phyloP scores from a whole-genome alignment of 305 asterid genomes.

The Stenogyne calaminthoides region DNA sequence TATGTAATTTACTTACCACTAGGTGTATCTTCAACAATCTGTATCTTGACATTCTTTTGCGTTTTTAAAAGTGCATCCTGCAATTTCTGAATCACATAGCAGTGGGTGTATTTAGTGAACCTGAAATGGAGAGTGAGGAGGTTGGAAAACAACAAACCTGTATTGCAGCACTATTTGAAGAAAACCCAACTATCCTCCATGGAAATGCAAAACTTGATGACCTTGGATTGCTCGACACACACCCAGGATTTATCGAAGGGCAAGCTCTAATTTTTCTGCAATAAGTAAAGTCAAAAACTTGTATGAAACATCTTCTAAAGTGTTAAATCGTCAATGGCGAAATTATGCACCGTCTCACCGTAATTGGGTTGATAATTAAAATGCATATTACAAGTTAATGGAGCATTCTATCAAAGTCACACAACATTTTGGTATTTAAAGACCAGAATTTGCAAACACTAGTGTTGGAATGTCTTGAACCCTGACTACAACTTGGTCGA shows the following conservation, averaged over 20 bases:
- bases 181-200: slow-evolving; percentile 59
- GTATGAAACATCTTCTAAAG: too few relatives aligned
- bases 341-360: too few relatives aligned
- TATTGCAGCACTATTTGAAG: slow-evolving; percentile 53
- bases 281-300: too few relatives aligned
- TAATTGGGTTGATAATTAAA: too few relatives aligned
- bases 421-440: too few relatives aligned
- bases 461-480: too few relatives aligned
- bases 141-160: slow-evolving; percentile 35
- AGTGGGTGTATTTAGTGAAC: not conserved
- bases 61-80: slow-evolving; percentile 71
- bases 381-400: too few relatives aligned
- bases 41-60: slow-evolving; percentile 79
- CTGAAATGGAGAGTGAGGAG: not conserved
- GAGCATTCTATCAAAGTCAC: too few relatives aligned
- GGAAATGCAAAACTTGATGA: slow-evolving; percentile 82
- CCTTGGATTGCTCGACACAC: slow-evolving; percentile 77
- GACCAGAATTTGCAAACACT: too few relatives aligned
- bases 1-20: slow-evolving; percentile 39
- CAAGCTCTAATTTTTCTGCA: slow-evolving; percentile 85
- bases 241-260: slow-evolving; percentile 87
- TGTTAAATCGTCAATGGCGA: too few relatives aligned
- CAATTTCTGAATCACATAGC: slow-evolving; percentile 48
- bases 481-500: too few relatives aligned
- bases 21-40: slow-evolving; percentile 64